These are phyloP conservation scores for Phellopilus nigrolimitatus DNA, from an alignment of 1,284 basidiomycete species.

Conservation along the genomic window DNA sequence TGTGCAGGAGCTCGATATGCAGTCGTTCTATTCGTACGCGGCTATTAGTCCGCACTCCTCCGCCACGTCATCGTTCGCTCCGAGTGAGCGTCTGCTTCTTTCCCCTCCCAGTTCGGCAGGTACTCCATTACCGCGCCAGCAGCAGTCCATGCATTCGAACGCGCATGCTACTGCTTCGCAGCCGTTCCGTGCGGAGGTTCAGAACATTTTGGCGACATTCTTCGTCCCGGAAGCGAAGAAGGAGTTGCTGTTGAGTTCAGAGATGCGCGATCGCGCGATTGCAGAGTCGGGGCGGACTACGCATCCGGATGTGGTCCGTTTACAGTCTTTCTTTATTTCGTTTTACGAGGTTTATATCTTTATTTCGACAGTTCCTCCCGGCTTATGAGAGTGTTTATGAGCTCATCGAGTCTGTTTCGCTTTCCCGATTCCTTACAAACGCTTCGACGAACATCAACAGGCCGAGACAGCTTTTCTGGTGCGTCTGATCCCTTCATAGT, in stretches of 20 bases:
- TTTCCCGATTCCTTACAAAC: slow-evolving; percentile 31
- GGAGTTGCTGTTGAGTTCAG: slow-evolving; percentile 33
- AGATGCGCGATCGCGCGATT: slow-evolving; percentile 31
- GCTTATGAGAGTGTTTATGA: slow-evolving; percentile 34
- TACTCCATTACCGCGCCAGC: slow-evolving; percentile 10
- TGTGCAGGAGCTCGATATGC: neutral
- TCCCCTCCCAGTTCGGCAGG: too few relatives aligned
- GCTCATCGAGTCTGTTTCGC: slow-evolving; percentile 28
- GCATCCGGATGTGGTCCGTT: slow-evolving; percentile 37
- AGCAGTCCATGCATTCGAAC: too few relatives aligned
- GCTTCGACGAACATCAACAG: slow-evolving; percentile 34
- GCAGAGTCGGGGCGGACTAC: slow-evolving; percentile 31
- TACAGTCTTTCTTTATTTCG: neutral
- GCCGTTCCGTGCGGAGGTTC: slow-evolving; percentile 33
- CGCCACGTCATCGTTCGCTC: neutral
- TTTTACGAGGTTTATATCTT: neutral
- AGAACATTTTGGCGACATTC: slow-evolving; percentile 35
- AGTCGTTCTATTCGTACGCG: neutral
- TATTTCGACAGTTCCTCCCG: slow-evolving; percentile 32
- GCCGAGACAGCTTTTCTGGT: slow-evolving; percentile 36
- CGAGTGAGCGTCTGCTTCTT: neutral
- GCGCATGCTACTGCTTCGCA: slow-evolving; percentile 20
- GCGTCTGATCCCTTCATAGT: too few relatives aligned
- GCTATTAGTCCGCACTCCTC: neutral
- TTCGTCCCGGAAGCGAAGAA: slow-evolving; percentile 31